phyloP scores from a whole-genome alignment of 768 basidiomycete genomes.

The Termitomyces sp. region DNA sequence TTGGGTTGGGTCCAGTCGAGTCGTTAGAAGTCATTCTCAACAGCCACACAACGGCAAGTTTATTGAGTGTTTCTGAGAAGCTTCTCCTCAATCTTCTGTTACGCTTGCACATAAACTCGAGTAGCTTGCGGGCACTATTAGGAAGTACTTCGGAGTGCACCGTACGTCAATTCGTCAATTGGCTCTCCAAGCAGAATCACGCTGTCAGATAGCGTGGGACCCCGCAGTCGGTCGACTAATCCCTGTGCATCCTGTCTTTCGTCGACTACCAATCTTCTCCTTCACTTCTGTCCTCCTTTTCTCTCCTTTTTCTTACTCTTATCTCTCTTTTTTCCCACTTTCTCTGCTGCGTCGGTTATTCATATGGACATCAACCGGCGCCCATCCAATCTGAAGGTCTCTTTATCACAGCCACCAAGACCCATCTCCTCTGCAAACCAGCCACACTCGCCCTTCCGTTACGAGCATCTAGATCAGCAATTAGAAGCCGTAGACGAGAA shows the following conservation, averaged over 20 bases:
- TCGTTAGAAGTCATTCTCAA: neutral
- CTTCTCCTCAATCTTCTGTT: constrained; percentile 5
- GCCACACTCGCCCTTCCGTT: constrained; percentile 31
- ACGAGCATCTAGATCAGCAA: constrained; percentile 21
- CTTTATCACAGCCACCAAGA: constrained; percentile 25
- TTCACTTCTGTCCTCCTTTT: constrained; percentile 16
- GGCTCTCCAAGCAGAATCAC: constrained; percentile 4
- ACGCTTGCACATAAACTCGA: constrained; percentile 5
- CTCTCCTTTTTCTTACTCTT: constrained; percentile 3
- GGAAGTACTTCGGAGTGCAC: constrained; percentile 7
- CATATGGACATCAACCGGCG: constrained; percentile 22
- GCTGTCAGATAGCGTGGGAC: constrained; percentile 15
- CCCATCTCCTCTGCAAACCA: constrained; percentile 19
- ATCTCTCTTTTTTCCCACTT: constrained; percentile 16
- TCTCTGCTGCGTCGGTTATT: constrained; percentile 28
- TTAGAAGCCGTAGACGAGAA: constrained; percentile 22
- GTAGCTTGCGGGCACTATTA: neutral
- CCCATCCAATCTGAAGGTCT: constrained; percentile 23
- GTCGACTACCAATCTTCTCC: constrained; percentile 8
- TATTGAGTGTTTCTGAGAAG: neutral
- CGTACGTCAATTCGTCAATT: constrained; percentile 11
- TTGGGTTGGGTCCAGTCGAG: neutral
- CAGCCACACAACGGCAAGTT: neutral
- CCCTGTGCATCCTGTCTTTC: neutral
- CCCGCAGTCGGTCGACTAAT: constrained; percentile 1